Evolutionary conservation across 1,284 basidiomycete genomes (phyloP).

Genomic region (Pulveroboletus sp.): DNA sequence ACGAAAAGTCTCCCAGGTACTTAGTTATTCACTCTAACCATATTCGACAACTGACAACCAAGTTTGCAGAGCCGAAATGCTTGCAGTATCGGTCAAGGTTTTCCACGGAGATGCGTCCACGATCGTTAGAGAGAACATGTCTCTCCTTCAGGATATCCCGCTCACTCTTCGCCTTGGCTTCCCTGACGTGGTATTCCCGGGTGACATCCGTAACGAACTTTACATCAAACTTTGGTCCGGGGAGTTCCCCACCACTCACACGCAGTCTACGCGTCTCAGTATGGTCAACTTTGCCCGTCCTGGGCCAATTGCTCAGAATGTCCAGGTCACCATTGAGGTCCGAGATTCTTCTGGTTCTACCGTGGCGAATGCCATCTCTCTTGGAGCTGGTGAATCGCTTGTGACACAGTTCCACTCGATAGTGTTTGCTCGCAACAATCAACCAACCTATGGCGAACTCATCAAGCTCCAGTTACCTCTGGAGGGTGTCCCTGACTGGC

Average conservation of each 20-base stretch:
- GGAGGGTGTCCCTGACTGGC: conserved; percentile 75
- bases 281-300: conserved; percentile 62
- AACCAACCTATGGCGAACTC: conserved; percentile 91
- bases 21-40: conserved; percentile 20
- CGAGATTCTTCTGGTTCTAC: conserved; percentile 72
- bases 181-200: conserved; percentile 94
- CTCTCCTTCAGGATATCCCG: conserved; percentile 81
- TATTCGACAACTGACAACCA: conserved; percentile 12
- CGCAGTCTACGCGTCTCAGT: conserved; percentile 54
- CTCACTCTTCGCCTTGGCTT: conserved; percentile 91
- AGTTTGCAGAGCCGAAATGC: conserved; percentile 72
- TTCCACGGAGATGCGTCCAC: conserved; percentile 82
- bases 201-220: conserved; percentile 89
- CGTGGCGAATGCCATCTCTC: conserved; percentile 75
- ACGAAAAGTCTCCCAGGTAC: conserved; percentile 81
- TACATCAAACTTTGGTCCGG: conserved; percentile 95
- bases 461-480: conserved; percentile 84
- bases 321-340: conserved; percentile 92
- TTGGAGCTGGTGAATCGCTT: conserved; percentile 83
- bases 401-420: conserved; percentile 86
- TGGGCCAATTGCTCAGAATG: conserved; percentile 61
- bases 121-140: conserved; percentile 83
- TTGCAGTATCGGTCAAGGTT: conserved; percentile 88
- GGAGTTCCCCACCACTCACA: conserved; percentile 66
- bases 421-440: conserved; percentile 83